Percentiles rank a stretch among this genome's conserved stretches.
These are phyloP conservation scores for Didymella sp. DNA, from an alignment of 2,329 filamentous ascomycete genomes.

Conservation along the genomic window DNA sequence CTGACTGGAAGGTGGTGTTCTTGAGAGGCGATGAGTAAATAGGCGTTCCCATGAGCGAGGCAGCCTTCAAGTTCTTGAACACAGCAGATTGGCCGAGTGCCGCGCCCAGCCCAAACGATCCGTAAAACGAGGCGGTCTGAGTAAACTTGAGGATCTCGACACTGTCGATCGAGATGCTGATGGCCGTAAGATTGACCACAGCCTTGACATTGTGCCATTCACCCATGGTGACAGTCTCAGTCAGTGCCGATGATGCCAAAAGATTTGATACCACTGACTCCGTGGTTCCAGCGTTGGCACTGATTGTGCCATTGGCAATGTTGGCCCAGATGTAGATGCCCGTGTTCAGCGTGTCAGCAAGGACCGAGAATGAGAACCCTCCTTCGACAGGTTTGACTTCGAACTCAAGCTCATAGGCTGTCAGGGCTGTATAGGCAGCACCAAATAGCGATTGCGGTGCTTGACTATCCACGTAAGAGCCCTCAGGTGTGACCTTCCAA, in stretches of 20 bases:
- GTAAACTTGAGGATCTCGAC: background rate
- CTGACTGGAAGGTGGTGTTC: background rate
- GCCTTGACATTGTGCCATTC: background rate
- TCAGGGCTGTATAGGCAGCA: background rate
- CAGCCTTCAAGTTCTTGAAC: background rate
- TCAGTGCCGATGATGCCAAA: background rate
- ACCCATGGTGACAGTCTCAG: background rate
- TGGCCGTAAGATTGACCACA: background rate
- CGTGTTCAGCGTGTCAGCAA: background rate
- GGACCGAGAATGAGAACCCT: background rate
- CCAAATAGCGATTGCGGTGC: background rate
- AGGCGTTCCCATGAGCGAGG: background rate
- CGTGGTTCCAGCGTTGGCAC: background rate
- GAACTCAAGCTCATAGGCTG: background rate
- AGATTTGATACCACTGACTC: background rate
- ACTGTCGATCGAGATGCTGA: background rate
- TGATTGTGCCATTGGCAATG: background rate
- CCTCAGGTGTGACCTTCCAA: background rate
- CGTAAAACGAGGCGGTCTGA: background rate
- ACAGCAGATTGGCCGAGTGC: background rate
- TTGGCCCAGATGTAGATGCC: background rate
- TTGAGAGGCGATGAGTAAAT: background rate
- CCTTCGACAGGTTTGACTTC: background rate
- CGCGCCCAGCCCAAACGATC: background rate
- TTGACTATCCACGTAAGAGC: background rate